Conservation (phyloP, 116 monocot species). For the Thalassia testudinum region DNA sequence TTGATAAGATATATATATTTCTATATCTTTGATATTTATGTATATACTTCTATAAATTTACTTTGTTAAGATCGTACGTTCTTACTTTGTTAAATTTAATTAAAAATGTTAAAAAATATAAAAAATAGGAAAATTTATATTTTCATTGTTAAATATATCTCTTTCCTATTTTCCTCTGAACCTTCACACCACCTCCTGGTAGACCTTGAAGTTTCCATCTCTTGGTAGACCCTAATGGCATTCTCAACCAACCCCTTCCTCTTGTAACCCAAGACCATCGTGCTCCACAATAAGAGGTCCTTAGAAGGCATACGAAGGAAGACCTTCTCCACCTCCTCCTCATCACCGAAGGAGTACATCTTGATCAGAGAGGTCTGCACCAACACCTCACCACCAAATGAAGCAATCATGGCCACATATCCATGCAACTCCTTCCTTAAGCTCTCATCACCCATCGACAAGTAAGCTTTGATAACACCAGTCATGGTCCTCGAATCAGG, state of each 20-base stretch:
- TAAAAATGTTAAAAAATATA: too few species aligned
- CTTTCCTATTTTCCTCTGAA: too few species aligned
- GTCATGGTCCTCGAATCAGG: conserved; percentile 66
- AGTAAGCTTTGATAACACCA: conserved; percentile 41
- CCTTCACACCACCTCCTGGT: too few species aligned
- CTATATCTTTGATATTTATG: too few species aligned
- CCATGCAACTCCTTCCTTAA: conserved; percentile 44
- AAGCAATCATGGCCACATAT: conserved; percentile 11
- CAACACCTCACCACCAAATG: conserved; percentile 13
- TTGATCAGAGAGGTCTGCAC: too few species aligned
- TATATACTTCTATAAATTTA: too few species aligned
- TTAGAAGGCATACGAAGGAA: conserved; percentile 25
- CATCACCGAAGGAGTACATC: too few species aligned
- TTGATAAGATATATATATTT: too few species aligned
- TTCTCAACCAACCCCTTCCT: conserved; percentile 31
- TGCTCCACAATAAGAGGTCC: conserved; percentile 69
- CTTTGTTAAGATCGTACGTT: too few species aligned
- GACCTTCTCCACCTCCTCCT: conserved; percentile 43
- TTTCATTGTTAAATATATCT: too few species aligned
- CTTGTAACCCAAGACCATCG: conserved; percentile 74
- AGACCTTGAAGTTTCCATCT: conserved; percentile 30
- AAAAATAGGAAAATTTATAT: too few species aligned
- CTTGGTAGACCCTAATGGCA: conserved; percentile 40
- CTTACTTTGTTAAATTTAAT: too few species aligned
- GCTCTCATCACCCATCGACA: conserved; percentile 7